Evolutionary conservation across 352 stramenopile genomes (phyloP).

Genomic region (Peronosclerospora sorghi): DNA sequence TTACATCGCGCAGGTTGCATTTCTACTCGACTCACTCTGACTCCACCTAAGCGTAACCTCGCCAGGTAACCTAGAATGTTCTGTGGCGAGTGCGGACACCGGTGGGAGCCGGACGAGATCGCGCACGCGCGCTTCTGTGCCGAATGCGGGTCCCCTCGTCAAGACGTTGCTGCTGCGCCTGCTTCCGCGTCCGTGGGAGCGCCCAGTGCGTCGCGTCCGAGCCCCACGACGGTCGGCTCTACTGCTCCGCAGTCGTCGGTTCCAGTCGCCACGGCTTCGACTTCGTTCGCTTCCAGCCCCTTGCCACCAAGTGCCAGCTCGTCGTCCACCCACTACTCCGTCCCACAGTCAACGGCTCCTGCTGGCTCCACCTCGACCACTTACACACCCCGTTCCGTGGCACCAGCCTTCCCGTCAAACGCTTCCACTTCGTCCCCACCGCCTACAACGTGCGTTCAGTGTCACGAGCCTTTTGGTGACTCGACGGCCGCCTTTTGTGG

Average conservation of each 20-base stretch:
- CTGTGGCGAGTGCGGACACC: conserved; percentile 71
- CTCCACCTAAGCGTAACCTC: too few species aligned
- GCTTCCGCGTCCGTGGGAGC: conserved; percentile 1
- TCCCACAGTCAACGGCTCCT: conserved; percentile 2
- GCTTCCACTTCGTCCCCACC: neutral
- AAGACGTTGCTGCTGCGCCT: conserved; percentile 30
- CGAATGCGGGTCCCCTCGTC: conserved; percentile 61
- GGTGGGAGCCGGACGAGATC: conserved; percentile 74
- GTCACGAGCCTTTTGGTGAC: conserved; percentile 37
- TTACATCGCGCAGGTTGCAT: neutral
- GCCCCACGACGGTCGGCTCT: neutral
- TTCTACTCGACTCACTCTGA: neutral
- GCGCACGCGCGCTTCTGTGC: conserved; percentile 70
- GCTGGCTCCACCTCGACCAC: conserved; percentile 5
- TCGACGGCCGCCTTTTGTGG: conserved; percentile 56
- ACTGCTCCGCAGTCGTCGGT: neutral
- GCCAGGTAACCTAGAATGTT: too few species aligned
- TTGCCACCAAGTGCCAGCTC: conserved; percentile 10
- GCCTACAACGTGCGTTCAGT: conserved; percentile 32
- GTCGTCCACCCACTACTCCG: neutral
- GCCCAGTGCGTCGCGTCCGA: neutral
- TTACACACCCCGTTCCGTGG: conserved; percentile 3
- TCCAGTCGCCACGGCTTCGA: neutral
- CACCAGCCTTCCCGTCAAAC: conserved; percentile 5
- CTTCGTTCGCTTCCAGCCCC: neutral